phyloP scores from a whole-genome alignment of 768 basidiomycete species.

The Hygrophoropsis aurantiaca region DNA sequence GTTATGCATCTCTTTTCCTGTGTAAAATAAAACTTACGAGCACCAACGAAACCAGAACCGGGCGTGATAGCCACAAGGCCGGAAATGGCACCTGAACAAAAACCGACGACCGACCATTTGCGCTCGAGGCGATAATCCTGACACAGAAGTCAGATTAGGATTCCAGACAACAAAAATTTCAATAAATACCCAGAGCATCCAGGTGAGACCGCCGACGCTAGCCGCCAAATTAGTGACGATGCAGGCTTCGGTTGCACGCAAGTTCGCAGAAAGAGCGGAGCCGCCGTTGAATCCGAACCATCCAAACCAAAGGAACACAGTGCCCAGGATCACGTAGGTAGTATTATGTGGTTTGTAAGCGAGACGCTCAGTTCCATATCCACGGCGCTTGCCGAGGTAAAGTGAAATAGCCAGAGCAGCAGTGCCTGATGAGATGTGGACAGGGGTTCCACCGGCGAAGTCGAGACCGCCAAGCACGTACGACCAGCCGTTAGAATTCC shows the following conservation, averaged over 20 bases:
- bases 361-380: constrained; percentile 87
- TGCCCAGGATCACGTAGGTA: constrained; percentile 90
- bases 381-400: constrained; percentile 87
- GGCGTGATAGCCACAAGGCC: constrained; percentile 91
- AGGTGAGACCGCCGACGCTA: constrained; percentile 81
- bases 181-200: constrained; percentile 80
- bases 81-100: constrained; percentile 92
- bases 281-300: constrained; percentile 99
- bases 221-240: constrained; percentile 94
- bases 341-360: constrained; percentile 96
- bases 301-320: constrained; percentile 90
- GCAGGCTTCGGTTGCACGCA: constrained; percentile 85
- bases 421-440: constrained; percentile 93
- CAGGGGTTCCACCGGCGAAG: constrained; percentile 94
- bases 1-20: background rate
- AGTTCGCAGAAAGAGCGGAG: constrained; percentile 83
- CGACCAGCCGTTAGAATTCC: constrained; percentile 82
- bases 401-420: constrained; percentile 90
- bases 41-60: constrained; percentile 78
- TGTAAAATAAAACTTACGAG: constrained; percentile 46
- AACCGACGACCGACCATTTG: constrained; percentile 93
- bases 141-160: background rate
- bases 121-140: constrained; percentile 89
- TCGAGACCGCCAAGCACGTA: constrained; percentile 80
- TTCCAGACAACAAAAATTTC: background rate